Evolutionary conservation across 2,329 filamentous ascomycete species (phyloP).

Genomic region (Trichophyton simii): DNA sequence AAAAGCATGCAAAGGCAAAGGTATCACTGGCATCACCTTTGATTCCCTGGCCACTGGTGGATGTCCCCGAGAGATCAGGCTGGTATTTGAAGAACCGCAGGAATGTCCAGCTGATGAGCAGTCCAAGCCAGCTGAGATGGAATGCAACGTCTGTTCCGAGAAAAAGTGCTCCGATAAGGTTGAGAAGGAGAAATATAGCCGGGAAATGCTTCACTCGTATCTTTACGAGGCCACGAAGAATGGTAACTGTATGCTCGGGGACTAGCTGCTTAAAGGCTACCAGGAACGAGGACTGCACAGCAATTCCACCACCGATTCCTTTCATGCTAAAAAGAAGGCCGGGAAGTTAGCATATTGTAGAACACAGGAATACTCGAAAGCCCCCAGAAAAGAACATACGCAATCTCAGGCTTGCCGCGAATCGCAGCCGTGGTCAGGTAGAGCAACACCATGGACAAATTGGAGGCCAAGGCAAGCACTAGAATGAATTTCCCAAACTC

Average conservation of each 20-base stretch:
- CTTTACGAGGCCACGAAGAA: slow-evolving; percentile 78
- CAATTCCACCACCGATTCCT: slow-evolving; percentile 75
- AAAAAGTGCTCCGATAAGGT: slow-evolving; percentile 51
- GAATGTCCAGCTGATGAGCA: slow-evolving; percentile 86
- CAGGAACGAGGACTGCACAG: slow-evolving; percentile 84
- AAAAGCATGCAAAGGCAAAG: slow-evolving; percentile 92
- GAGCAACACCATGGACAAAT: slow-evolving; percentile 58
- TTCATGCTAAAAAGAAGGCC: slow-evolving; percentile 46
- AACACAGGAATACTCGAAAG: too few relatives aligned
- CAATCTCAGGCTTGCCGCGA: slow-evolving; percentile 31
- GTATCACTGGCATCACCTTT: slow-evolving; percentile 91
- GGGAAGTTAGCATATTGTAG: not conserved
- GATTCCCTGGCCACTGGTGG: slow-evolving; percentile 45
- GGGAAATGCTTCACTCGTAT: slow-evolving; percentile 75
- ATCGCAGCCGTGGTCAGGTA: slow-evolving; percentile 63
- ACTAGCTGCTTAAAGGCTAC: slow-evolving; percentile 96
- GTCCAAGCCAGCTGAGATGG: slow-evolving; percentile 66
- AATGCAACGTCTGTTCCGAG: slow-evolving; percentile 63
- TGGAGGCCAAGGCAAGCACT: slow-evolving; percentile 66
- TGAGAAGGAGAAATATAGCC: slow-evolving; percentile 61
- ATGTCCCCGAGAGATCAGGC: slow-evolving; percentile 43
- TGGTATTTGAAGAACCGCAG: slow-evolving; percentile 79
- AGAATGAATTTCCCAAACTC: slow-evolving; percentile 87
- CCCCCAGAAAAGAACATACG: slow-evolving; percentile 19
- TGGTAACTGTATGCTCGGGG: slow-evolving; percentile 88